phyloP scores from a whole-genome alignment of 2,329 filamentous ascomycete genomes.

The Microcyclospora pomicola region DNA sequence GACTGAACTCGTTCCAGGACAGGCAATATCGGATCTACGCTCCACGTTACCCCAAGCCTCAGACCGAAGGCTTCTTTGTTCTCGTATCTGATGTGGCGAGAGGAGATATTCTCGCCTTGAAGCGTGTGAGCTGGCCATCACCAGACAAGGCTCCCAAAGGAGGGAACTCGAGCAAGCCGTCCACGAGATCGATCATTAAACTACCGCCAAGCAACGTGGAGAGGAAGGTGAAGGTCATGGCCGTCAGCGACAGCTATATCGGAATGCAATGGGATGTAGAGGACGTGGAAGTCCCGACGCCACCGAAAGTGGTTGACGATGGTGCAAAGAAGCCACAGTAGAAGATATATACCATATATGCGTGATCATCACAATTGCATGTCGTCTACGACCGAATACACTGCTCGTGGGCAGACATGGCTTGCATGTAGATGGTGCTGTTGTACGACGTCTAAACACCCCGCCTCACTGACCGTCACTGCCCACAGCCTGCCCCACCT shows the following conservation, averaged over 20 bases:
- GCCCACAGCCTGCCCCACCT: no score
- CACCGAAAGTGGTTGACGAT: slow-evolving; percentile 17
- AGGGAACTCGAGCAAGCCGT: slow-evolving; percentile 29
- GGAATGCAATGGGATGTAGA: slow-evolving; percentile 52
- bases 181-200: slow-evolving; percentile 45
- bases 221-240: slow-evolving; percentile 55
- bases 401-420: no score
- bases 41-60: slow-evolving; percentile 81
- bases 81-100: slow-evolving; percentile 52
- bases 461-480: no score
- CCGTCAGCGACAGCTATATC: slow-evolving; percentile 79
- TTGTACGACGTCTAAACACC: no score
- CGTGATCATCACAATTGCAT: no score
- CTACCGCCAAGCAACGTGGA: slow-evolving; percentile 41
- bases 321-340: no score
- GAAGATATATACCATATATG: no score
- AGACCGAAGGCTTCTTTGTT: slow-evolving; percentile 88
- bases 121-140: slow-evolving; percentile 63
- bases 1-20: slow-evolving; percentile 52
- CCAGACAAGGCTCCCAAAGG: slow-evolving; percentile 17
- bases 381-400: no score
- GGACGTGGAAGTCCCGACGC: slow-evolving; percentile 36
- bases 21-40: slow-evolving; percentile 66
- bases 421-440: no score
- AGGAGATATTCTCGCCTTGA: slow-evolving; percentile 74